Conservation (phyloP, 768 basidiomycete genomes). For the Lyophyllum decastes region DNA sequence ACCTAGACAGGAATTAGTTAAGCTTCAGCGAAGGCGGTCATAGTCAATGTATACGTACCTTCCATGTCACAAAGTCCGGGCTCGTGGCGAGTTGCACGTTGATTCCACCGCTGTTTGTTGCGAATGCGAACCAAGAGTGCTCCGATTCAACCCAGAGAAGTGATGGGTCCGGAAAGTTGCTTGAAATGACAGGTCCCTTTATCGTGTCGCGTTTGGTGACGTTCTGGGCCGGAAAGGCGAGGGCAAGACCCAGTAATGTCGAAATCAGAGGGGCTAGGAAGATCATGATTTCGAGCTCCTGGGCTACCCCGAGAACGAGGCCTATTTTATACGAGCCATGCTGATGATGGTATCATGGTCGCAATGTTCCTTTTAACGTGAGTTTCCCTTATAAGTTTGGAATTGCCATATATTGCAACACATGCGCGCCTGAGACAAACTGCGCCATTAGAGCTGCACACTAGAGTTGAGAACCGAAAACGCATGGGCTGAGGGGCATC, state of each 20-base stretch:
- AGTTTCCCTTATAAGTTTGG: not conserved
- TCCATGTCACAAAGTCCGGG: slow-evolving; percentile 10
- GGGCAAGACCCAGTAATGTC: not conserved
- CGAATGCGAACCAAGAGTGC: slow-evolving; percentile 15
- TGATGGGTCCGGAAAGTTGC: slow-evolving; percentile 15
- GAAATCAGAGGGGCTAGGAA: not conserved
- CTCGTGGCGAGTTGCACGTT: slow-evolving; percentile 15
- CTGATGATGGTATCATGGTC: not conserved
- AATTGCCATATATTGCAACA: not conserved
- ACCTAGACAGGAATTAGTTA: not conserved
- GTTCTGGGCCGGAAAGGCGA: slow-evolving; percentile 7
- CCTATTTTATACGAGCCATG: not conserved
- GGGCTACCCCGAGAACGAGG: not conserved
- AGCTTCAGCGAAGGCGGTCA: not conserved
- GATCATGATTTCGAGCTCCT: not conserved
- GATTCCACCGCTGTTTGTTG: slow-evolving; percentile 9
- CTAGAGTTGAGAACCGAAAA: not conserved
- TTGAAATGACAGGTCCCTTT: slow-evolving; percentile 9
- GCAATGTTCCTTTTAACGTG: not conserved
- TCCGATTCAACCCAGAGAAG: slow-evolving; percentile 13
- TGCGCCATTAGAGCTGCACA: not conserved
- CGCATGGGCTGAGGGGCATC: not conserved
- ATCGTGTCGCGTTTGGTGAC: slow-evolving; percentile 14
- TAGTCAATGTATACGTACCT: not conserved
- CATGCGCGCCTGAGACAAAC: not conserved